Conservation (phyloP, 371 early-diverging fungal species). For the Capniomyces stellatus region DNA sequence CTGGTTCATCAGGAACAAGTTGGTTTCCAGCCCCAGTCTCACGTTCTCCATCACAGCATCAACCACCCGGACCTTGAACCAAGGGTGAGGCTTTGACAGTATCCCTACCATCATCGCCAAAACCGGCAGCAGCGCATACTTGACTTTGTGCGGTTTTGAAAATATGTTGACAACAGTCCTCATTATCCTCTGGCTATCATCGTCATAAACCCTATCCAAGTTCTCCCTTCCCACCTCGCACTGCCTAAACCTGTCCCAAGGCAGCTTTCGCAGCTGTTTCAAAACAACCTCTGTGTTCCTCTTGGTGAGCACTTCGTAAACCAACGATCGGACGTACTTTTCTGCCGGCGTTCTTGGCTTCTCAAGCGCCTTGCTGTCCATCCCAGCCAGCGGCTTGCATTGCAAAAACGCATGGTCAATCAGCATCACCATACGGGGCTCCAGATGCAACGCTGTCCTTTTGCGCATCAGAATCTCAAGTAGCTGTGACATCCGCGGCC, state of each 20-base stretch:
- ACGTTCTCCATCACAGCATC: conserved; percentile 80
- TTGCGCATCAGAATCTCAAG: conserved; percentile 79
- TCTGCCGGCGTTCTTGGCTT: conserved; percentile 31
- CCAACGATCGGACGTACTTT: conserved; percentile 63
- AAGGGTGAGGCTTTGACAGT: conserved; percentile 59
- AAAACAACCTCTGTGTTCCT: conserved; percentile 44
- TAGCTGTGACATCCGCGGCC: conserved; percentile 18
- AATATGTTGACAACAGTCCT: conserved; percentile 31
- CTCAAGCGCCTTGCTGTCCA: neutral
- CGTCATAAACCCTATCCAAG: conserved; percentile 7
- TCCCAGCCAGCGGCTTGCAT: conserved; percentile 43
- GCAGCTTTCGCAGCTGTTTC: conserved; percentile 61
- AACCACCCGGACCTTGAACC: conserved; percentile 69
- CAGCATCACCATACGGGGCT: conserved; percentile 64
- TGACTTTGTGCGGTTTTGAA: conserved; percentile 81
- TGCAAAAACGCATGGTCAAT: conserved; percentile 85
- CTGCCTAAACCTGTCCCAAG: conserved; percentile 47
- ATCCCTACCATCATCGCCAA: conserved; percentile 66
- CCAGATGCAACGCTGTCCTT: conserved; percentile 60
- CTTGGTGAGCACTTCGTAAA: conserved; percentile 58
- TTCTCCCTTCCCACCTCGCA: conserved; percentile 6
- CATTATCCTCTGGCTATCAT: conserved; percentile 12
- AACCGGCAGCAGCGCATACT: conserved; percentile 63
- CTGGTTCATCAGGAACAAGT: conserved; percentile 80
- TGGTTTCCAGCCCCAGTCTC: conserved; percentile 70